Percentiles rank a stretch among this genome's conserved stretches.
These are phyloP conservation scores for Neurospora crassa DNA, from an alignment of 2,329 filamentous ascomycete species.

Conservation along the genomic window DNA sequence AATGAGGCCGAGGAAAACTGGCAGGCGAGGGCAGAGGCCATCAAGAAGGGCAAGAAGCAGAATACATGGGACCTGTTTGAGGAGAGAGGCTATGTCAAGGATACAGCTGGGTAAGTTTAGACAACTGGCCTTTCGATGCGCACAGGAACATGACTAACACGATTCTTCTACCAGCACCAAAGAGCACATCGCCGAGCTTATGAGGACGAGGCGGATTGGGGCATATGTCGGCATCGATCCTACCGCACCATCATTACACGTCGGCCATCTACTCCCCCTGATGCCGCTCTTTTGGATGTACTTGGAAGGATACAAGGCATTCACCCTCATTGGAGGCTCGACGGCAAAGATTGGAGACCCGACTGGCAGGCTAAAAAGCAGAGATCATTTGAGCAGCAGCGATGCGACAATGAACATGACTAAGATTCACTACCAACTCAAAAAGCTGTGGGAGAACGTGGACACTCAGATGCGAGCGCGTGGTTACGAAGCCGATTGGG, in stretches of 20 bases:
- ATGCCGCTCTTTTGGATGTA: constrained; percentile 84
- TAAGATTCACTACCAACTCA: constrained; percentile 60
- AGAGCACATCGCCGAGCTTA: constrained; percentile 47
- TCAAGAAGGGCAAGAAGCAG: constrained; percentile 38
- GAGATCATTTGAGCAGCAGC: constrained; percentile 41
- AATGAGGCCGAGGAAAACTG: constrained; percentile 35
- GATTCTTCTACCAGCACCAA: constrained; percentile 27
- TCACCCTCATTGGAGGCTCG: constrained; percentile 62
- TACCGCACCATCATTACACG: constrained; percentile 67
- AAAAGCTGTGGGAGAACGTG: constrained; percentile 66
- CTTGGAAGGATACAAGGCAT: constrained; percentile 59
- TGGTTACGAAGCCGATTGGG: constrained; percentile 52
- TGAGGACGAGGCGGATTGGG: constrained; percentile 57
- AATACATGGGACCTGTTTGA: constrained; percentile 57
- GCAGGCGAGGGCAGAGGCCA: constrained; percentile 35
- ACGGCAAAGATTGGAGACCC: constrained; percentile 75
- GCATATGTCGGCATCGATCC: constrained; percentile 78
- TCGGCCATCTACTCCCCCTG: constrained; percentile 70
- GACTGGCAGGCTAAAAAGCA: constrained; percentile 55
- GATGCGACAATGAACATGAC: constrained; percentile 54
- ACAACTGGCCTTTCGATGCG: neutral
- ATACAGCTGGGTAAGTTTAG: constrained; percentile 57
- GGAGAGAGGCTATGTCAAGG: constrained; percentile 64
- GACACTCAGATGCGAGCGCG: constrained; percentile 54
- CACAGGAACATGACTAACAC: constrained; percentile 3